phyloP scores from a whole-genome alignment of 192 early-diverging fungal species.

The Jimgerdemannia flammicorona region DNA sequence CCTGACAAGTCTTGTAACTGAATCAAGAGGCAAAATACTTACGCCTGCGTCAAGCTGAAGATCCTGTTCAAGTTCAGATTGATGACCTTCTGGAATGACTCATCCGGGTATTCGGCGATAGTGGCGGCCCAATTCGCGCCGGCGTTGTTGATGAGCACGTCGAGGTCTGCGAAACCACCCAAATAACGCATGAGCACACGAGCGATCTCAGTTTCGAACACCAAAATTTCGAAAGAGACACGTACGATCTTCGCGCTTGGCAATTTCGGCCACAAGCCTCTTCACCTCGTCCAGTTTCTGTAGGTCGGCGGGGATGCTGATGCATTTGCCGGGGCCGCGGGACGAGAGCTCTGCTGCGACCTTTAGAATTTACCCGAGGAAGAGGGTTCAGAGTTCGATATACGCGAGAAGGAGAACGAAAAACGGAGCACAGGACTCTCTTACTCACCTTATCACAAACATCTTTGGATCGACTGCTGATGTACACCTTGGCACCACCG shows the following conservation, averaged over 20 bases:
- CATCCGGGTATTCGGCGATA: slow-evolving; percentile 53
- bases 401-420: too few species aligned
- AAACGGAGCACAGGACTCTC: slow-evolving; percentile 11
- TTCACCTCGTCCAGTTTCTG: slow-evolving; percentile 53
- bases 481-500: slow-evolving; percentile 91
- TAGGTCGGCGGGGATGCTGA: slow-evolving; percentile 72
- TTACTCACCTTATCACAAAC: slow-evolving; percentile 43
- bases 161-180: slow-evolving; percentile 46
- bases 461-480: slow-evolving; percentile 71
- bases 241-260: slow-evolving; percentile 55
- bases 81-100: slow-evolving; percentile 72
- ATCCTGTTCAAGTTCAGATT: slow-evolving; percentile 82
- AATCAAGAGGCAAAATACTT: slow-evolving; percentile 11
- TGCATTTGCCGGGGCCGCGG: slow-evolving; percentile 67
- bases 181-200: background rate
- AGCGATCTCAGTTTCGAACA: background rate
- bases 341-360: slow-evolving; percentile 65
- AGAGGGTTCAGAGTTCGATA: slow-evolving; percentile 7
- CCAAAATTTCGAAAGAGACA: background rate
- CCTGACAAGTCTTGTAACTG: background rate
- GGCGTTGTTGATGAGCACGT: slow-evolving; percentile 89
- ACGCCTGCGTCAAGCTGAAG: slow-evolving; percentile 76
- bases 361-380: background rate
- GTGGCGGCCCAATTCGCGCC: slow-evolving; percentile 59
- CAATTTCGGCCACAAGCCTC: slow-evolving; percentile 50